Evolutionary conservation across 2,329 filamentous ascomycete genomes (phyloP).

Genomic region (Colletotrichum viniferum): DNA sequence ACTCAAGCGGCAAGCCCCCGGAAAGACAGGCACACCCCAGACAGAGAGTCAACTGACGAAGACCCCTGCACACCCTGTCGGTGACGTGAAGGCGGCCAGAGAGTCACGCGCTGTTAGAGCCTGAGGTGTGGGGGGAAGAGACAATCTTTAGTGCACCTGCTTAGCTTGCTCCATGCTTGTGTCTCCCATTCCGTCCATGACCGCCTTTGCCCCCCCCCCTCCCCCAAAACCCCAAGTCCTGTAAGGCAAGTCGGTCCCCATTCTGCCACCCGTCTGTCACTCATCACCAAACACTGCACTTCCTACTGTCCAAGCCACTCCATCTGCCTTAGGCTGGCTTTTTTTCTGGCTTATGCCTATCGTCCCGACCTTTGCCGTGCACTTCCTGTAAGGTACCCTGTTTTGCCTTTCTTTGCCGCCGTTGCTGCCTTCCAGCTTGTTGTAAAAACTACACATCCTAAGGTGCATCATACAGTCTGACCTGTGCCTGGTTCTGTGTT

Average conservation of each 20-base stretch:
- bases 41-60: conserved; percentile 10
- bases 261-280: not conserved
- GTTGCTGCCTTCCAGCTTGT: not conserved
- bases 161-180: not conserved
- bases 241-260: not conserved
- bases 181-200: not conserved
- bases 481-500: not conserved
- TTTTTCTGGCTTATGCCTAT: not conserved
- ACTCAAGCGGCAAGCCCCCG: not conserved
- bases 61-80: conserved; percentile 15
- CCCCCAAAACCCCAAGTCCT: not conserved
- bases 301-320: not conserved
- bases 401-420: not conserved
- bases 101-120: conserved; percentile 20
- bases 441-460: not conserved
- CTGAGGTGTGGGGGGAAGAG: not conserved
- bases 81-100: conserved; percentile 19
- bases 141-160: conserved; percentile 9
- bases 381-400: not conserved
- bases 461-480: not conserved
- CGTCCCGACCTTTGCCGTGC: not conserved
- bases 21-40: not conserved
- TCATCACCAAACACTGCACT: not conserved
- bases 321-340: not conserved
- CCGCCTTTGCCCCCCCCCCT: not conserved